Percentiles rank a stretch among this genome's conserved stretches.
Conservation (phyloP, 83 land plant genomes). For the Diphasiastrum complanatum region DNA sequence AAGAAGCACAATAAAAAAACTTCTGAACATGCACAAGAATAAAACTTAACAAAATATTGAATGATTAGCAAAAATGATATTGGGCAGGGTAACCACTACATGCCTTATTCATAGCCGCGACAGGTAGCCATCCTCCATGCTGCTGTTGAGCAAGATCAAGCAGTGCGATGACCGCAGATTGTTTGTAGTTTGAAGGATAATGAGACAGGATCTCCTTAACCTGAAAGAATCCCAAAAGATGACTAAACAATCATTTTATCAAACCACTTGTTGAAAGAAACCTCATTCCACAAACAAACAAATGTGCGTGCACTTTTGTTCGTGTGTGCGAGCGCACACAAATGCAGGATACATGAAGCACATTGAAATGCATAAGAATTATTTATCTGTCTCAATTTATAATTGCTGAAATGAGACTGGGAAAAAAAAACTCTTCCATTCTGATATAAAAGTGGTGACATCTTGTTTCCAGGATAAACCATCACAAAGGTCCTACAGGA, state of each 20-base stretch:
- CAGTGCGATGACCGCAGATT: constrained; percentile 84
- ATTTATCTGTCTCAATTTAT: too few species aligned
- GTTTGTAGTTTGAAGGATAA: constrained; percentile 95
- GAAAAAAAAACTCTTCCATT: too few species aligned
- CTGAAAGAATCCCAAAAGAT: constrained; percentile 41
- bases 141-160: constrained; percentile 98
- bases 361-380: too few species aligned
- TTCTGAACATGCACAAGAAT: background rate
- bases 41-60: background rate
- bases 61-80: background rate
- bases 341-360: too few species aligned
- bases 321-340: too few species aligned
- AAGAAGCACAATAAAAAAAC: too few species aligned
- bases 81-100: background rate
- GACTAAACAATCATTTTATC: background rate
- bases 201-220: constrained; percentile 84
- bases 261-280: background rate
- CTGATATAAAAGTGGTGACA: too few species aligned
- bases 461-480: too few species aligned
- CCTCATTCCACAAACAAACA: constrained; percentile 1
- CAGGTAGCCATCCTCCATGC: constrained; percentile 93
- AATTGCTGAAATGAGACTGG: too few species aligned
- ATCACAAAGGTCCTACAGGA: too few species aligned
- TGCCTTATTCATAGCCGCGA: constrained; percentile 94
- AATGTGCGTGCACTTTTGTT: background rate